These are phyloP conservation scores for Misopates orontium DNA, from an alignment of 257 asterid genomes.

Conservation along the genomic window DNA sequence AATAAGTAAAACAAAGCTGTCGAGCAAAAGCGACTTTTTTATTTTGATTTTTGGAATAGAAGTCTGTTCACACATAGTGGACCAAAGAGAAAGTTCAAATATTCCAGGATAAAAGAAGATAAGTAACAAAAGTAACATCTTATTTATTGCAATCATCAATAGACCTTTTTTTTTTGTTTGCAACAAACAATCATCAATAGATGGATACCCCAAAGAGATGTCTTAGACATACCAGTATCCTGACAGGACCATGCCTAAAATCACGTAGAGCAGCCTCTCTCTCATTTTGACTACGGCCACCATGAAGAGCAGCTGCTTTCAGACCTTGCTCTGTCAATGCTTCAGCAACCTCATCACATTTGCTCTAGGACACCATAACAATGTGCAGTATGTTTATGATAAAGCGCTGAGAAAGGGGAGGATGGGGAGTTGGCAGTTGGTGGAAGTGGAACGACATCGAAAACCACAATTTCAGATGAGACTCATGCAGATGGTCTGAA, in stretches of 20 bases:
- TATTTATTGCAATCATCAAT: constrained; percentile 11
- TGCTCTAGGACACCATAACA: constrained; percentile 55
- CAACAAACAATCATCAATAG: constrained; percentile 16
- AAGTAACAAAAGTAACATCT: constrained; percentile 26
- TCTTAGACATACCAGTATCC: constrained; percentile 55
- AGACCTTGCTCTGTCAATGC: constrained; percentile 74
- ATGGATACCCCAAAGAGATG: constrained; percentile 15
- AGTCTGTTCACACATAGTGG: constrained; percentile 1
- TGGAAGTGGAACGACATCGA: constrained; percentile 23
- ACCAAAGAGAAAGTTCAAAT: constrained; percentile 13
- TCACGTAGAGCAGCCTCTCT: constrained; percentile 82
- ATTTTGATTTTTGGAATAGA: constrained; percentile 15
- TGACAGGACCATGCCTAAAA: constrained; percentile 74
- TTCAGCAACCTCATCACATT: constrained; percentile 94
- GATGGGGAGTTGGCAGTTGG: background rate
- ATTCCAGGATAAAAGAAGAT: background rate
- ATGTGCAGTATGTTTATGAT: constrained; percentile 31
- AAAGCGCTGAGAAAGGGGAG: constrained; percentile 1
- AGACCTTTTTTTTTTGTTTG: too few relatives aligned
- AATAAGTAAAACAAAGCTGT: background rate
- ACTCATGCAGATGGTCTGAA: background rate
- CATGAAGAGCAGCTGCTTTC: constrained; percentile 83
- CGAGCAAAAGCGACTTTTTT: constrained; percentile 7
- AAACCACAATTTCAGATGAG: constrained; percentile 4
- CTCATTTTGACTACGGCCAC: constrained; percentile 92